Base-by-base conservation (phyloP, 192 early-diverging fungal genomes). In the Coemansia sp. region DNA sequence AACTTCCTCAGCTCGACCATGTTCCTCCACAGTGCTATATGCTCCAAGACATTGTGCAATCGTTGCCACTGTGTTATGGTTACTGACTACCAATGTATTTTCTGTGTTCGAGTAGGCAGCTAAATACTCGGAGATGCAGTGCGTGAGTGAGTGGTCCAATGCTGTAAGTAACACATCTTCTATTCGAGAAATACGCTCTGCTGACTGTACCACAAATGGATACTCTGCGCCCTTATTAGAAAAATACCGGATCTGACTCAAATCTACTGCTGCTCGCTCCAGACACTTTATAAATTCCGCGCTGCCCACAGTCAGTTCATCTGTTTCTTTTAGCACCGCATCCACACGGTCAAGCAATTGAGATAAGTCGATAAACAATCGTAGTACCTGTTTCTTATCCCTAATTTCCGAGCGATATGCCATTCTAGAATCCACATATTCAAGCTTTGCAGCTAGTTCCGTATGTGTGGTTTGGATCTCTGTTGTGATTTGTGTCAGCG, bases 191-290 rank as follows among this genome's bases (percentile, higher is more conserved):
- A 75, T 61, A 2, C 72, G 55, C 19, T 70, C 63, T 7, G 57
- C 53, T 14, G 77, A 61, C 20, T 62, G 42, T 10, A 32, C 19
- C 17, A 80, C 58, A 54, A 74, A 74, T 36, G 68, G 61, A 10
- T 60, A 46, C 3, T 36, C 57, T 33, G 54, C 61, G 23, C 73
- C 72, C 63, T 75, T 74, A 33, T 51, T 42, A 6, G 71, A 54
- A 58, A 72, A 75, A 25, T 75, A 80, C 31, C 68, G 52, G 30
- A 72, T 71, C 63, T 80, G 78, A 4, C 70, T 70, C 11, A 71
- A 31, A 27, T 80, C 78, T 21, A 59, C 72, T 0, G 72, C 72
- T 7, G 70, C 69, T 17, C 78, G 55, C 63, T 80, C 78, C 57
- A 75, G 42, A 25, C 68, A 64, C 75, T 71, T 72, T 63, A 71